Base-by-base conservation (phyloP, 306 rosid species). In the Prinsepia uniflora region DNA sequence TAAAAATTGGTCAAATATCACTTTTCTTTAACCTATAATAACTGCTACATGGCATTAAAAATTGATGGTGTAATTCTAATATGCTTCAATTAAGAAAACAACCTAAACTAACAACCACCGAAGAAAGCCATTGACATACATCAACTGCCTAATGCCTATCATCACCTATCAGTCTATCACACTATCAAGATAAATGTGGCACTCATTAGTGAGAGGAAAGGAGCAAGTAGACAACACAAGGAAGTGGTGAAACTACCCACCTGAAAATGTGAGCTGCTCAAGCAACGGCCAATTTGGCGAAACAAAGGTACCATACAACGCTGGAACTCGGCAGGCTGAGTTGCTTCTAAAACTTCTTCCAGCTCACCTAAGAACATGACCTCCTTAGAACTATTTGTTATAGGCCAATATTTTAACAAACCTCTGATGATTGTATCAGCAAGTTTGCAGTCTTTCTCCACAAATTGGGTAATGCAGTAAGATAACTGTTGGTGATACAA, bases 221-320 rank as follows among this genome's bases (percentile, higher is more conserved):
- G 11, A 62, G 30, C 62, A 72, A 48, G 67, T 34, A 70, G 50
- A 82, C 81, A 64, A 18, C 59, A 53, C 10, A 59, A 24, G 60
- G 61, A 75, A 79, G 17, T 19, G 58, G 22, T 55, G 64, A 69
- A 70, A 74, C 71, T 65, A 72, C 76, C 84, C 70, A 94, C 99
- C 99, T 94, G 99, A 73, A 94, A 94, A 84, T 94, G 99, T 40
- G 90, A 89, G 86, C 97, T 91, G 87, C 96, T 91, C 82, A 94
- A 78, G 84, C 95, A 94, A 24, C 88, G 90, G 9, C 85, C 81
- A 76, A 94, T 84, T 81, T 84, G 97, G 57, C 84, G 92, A 74
- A 94, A 91, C 87, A 94, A 80, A 20, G 88, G 92, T 42, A 91
- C 87, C 96, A 91, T 91, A 68, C 92, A 87, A 18, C 96, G 90